Evolutionary conservation across 1,284 basidiomycete species (phyloP).

Genomic region (Polyporus tsugae): DNA sequence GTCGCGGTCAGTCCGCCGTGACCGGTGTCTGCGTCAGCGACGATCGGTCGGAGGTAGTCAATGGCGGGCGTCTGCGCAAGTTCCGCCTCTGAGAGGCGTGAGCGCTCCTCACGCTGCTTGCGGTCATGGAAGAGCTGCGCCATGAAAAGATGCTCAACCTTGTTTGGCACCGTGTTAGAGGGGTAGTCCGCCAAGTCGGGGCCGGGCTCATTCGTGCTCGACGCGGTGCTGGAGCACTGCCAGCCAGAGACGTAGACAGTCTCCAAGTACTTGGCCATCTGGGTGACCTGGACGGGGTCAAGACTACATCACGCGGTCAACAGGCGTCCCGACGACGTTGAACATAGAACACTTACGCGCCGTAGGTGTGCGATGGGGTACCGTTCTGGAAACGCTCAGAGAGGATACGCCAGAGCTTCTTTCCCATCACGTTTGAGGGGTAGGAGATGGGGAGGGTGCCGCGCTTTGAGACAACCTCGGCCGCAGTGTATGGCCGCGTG

Average conservation of each 20-base stretch:
- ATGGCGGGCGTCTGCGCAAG: slow-evolving; percentile 69
- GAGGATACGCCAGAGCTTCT: slow-evolving; percentile 87
- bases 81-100: slow-evolving; percentile 75
- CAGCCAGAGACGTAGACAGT: slow-evolving; percentile 99
- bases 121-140: slow-evolving; percentile 91
- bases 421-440: slow-evolving; percentile 85
- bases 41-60: slow-evolving; percentile 74
- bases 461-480: slow-evolving; percentile 93
- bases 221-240: slow-evolving; percentile 94
- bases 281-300: slow-evolving; percentile 96
- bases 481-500: slow-evolving; percentile 91
- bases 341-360: slow-evolving; percentile 77
- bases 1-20: slow-evolving; percentile 71
- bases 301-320: slow-evolving; percentile 60
- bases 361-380: slow-evolving; percentile 93
- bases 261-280: slow-evolving; percentile 99
- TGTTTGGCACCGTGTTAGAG: slow-evolving; percentile 94
- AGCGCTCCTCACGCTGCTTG: slow-evolving; percentile 84
- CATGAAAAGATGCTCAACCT: slow-evolving; percentile 89
- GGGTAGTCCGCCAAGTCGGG: slow-evolving; percentile 98
- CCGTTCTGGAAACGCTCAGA: slow-evolving; percentile 72
- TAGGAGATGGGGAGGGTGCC: slow-evolving; percentile 90
- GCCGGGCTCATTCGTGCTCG: slow-evolving; percentile 93
- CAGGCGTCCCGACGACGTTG: neutral
- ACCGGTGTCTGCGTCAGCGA: slow-evolving; percentile 75